Percentiles rank a stretch among this genome's conserved stretches.
phyloP scores from a whole-genome alignment of 208 protist genomes.

The Trypanosoma lewisi region DNA sequence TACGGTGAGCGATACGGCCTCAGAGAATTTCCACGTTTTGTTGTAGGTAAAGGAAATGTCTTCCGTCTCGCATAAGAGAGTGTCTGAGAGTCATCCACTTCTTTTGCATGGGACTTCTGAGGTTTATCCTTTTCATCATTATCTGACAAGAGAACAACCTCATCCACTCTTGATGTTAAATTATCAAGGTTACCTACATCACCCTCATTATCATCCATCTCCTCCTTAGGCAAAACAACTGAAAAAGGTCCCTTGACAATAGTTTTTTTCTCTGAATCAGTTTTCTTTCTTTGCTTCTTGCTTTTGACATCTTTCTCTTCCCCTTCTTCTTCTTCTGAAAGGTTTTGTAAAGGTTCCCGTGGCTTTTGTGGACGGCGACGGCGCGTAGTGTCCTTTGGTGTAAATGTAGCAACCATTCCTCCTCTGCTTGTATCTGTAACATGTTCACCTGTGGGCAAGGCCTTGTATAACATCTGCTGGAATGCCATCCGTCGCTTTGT shows the following conservation, averaged over 20 bases:
- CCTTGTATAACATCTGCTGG: conserved; percentile 27
- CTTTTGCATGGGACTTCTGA: background rate
- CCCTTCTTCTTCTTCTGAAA: background rate
- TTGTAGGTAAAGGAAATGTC: background rate
- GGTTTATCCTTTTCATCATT: background rate
- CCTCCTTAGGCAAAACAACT: conserved; percentile 21
- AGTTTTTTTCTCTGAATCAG: background rate
- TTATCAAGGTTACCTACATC: background rate
- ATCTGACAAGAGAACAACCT: conserved; percentile 7
- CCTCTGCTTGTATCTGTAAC: background rate
- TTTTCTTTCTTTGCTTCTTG: conserved; percentile 3
- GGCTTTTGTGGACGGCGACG: background rate
- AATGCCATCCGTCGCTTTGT: conserved; percentile 37
- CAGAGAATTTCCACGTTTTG: background rate
- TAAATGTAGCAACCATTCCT: background rate
- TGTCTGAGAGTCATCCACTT: background rate
- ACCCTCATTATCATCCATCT: background rate
- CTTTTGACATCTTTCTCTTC: background rate
- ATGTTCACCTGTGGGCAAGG: background rate
- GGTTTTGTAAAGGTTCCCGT: background rate
- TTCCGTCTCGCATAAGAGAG: background rate
- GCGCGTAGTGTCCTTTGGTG: background rate
- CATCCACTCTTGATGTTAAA: background rate
- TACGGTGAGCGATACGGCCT: conserved; percentile 2
- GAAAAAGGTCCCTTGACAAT: conserved; percentile 19